Evolutionary conservation across 192 early-diverging fungal species (phyloP).

Genomic region (Helicostylum pulchrum): DNA sequence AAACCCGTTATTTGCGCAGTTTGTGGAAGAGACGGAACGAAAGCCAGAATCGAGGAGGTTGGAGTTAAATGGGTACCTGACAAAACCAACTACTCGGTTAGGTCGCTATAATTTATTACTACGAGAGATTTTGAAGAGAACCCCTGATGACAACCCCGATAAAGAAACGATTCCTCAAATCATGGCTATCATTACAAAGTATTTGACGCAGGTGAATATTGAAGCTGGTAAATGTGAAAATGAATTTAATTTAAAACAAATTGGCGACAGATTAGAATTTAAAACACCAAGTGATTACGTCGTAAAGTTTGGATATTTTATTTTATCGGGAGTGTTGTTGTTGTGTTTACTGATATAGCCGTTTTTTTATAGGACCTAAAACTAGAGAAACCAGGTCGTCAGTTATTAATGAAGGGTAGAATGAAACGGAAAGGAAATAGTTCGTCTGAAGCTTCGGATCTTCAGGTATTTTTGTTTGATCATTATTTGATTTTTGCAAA

Average conservation of each 20-base stretch:
- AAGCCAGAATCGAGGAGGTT: constrained; percentile 77
- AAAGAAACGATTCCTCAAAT: constrained; percentile 64
- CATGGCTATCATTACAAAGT: constrained; percentile 65
- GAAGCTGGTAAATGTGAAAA: constrained; percentile 91
- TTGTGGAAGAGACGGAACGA: constrained; percentile 76
- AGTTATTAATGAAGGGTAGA: constrained; percentile 76
- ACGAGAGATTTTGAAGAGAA: constrained; percentile 74
- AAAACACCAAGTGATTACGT: constrained; percentile 34
- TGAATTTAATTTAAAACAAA: constrained; percentile 71
- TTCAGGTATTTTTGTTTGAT: constrained; percentile 86
- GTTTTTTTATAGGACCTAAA: constrained; percentile 60
- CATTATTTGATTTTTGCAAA: constrained; percentile 81
- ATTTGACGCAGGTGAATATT: constrained; percentile 77
- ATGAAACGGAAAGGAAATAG: constrained; percentile 67
- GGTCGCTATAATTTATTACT: constrained; percentile 86
- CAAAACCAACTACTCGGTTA: constrained; percentile 84
- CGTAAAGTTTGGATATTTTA: constrained; percentile 19
- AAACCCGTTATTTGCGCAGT: constrained; percentile 68
- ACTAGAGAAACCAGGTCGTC: constrained; percentile 67
- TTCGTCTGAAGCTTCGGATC: constrained; percentile 56
- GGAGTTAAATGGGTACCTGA: constrained; percentile 83
- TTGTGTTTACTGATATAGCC: neutral
- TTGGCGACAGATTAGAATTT: constrained; percentile 67
- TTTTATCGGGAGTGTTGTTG: too few species aligned
- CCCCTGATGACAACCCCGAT: constrained; percentile 76